Evolutionary conservation across 2,329 filamentous ascomycete genomes (phyloP).

Genomic region (Penicillium sp.): DNA sequence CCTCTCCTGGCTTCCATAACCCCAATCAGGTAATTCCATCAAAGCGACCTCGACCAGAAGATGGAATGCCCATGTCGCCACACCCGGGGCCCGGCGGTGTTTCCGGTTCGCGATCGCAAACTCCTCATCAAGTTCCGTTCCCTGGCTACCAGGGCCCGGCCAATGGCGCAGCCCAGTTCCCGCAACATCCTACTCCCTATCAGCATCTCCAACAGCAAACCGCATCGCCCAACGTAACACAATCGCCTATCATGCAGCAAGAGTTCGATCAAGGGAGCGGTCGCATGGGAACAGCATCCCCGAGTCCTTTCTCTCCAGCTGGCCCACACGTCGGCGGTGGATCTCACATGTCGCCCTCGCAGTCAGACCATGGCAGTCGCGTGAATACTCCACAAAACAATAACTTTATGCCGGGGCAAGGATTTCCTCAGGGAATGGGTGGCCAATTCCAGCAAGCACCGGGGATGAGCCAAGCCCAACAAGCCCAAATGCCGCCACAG

Average conservation of each 20-base stretch:
- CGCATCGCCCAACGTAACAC: constrained; percentile 81
- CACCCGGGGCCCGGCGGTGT: constrained; percentile 74
- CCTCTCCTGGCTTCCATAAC: constrained; percentile 77
- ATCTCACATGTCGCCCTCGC: constrained; percentile 73
- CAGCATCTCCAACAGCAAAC: constrained; percentile 77
- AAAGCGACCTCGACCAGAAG: constrained; percentile 83
- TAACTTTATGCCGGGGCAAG: constrained; percentile 63
- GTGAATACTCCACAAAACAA: constrained; percentile 73
- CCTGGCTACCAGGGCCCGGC: constrained; percentile 70
- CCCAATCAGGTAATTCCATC: constrained; percentile 84
- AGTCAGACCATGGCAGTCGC: constrained; percentile 71
- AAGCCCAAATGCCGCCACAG: constrained; percentile 46
- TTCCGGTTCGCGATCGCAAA: constrained; percentile 86
- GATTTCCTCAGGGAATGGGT: constrained; percentile 45
- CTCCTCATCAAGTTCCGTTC: constrained; percentile 78
- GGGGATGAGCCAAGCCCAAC: constrained; percentile 46
- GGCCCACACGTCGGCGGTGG: constrained; percentile 66
- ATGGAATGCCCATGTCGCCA: constrained; percentile 82
- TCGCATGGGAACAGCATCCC: constrained; percentile 88
- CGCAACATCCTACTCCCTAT: constrained; percentile 69
- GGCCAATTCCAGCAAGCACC: constrained; percentile 47
- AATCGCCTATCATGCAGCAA: constrained; percentile 92
- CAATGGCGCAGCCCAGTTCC: constrained; percentile 64
- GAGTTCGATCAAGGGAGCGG: constrained; percentile 67
- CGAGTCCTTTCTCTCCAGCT: constrained; percentile 84